Evolutionary conservation across 495 filamentous ascomycete species (phyloP), one percentile per base, ranked within the genome.

Genomic region (Beverwykella pulmonaria): DNA sequence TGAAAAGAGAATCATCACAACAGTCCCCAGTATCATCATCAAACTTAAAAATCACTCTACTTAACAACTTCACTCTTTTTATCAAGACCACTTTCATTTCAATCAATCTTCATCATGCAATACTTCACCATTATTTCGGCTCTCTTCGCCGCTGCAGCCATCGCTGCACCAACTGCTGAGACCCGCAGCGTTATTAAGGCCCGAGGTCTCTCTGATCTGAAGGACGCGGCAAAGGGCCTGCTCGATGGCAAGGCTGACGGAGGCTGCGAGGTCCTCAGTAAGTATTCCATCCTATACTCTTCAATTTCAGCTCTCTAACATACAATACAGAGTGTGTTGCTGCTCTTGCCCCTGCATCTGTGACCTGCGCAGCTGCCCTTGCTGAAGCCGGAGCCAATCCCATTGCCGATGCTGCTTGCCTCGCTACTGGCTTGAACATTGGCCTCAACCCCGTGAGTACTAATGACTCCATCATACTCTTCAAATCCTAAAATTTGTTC

Each of bases 341-440:
- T 15, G 55, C 55, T 44, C 39, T 59, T 26, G 55, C 55, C 2
- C 55, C 55, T 25, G 39, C 20, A 9, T 59, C 32, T 22, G 55
- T 29, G 17, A 59, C 55, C 26, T 59, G 55, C 39, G 55, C 55
- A 14, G 55, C 55, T 10, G 55, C 55, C 14, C 22, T 47, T 14
- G 55, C 22, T 14, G 55, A 59, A 32, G 34, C 17, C 19, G 39
- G 20, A 25, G 8, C 41, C 17, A 47, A 59, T 20, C 55, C 55
- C 3, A 59, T 59, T 26, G 55, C 55, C 29, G 55, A 59, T 29
- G 55, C 55, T 2, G 55, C 55, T 17, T 59, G 55, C 55, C 46
- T 59, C 26, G 55, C 55, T 19, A 47, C n/a, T 34, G 39, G n/a
- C 26, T 26, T 59, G 34, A 59, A 59, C 36, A 44, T 19, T 29